Conservation (phyloP, 192 early-diverging fungal genomes). For the Coemansia sp. region DNA sequence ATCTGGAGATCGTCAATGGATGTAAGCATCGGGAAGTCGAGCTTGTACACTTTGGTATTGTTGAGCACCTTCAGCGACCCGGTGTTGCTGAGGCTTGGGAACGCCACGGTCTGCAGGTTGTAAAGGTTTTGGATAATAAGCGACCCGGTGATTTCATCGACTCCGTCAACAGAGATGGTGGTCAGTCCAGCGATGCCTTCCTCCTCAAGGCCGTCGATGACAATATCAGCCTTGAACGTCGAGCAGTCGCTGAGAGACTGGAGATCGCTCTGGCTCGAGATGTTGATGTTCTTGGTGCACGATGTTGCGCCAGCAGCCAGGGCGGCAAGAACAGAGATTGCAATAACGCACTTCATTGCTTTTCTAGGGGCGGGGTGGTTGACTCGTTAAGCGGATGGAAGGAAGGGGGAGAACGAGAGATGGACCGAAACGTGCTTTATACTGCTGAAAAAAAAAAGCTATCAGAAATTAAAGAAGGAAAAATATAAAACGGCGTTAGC, state of each 20-base stretch:
- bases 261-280: conserved; percentile 45
- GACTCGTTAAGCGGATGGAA: conserved; percentile 15
- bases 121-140: conserved; percentile 60
- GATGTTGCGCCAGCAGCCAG: conserved; percentile 44
- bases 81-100: conserved; percentile 40
- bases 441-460: neutral
- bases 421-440: neutral
- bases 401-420: neutral
- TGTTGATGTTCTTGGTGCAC: conserved; percentile 42
- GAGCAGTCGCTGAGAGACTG: conserved; percentile 43
- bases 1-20: conserved; percentile 53
- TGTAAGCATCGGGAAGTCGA: conserved; percentile 44
- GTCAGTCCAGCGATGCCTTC: conserved; percentile 24
- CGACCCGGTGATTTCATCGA: conserved; percentile 46
- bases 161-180: conserved; percentile 28
- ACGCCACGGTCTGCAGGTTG: conserved; percentile 46
- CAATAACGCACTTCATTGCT: conserved; percentile 48
- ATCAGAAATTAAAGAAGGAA: neutral
- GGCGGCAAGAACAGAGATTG: conserved; percentile 36
- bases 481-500: neutral
- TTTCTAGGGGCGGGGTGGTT: neutral
- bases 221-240: conserved; percentile 40
- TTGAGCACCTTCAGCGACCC: conserved; percentile 55
- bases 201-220: conserved; percentile 30
- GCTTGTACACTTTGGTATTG: conserved; percentile 57